A percentile compares a stretch with the other conserved stretches of the same genome.
phyloP scores from a whole-genome alignment of 192 early-diverging fungal species.

The Rhizoclosmatium globosum region DNA sequence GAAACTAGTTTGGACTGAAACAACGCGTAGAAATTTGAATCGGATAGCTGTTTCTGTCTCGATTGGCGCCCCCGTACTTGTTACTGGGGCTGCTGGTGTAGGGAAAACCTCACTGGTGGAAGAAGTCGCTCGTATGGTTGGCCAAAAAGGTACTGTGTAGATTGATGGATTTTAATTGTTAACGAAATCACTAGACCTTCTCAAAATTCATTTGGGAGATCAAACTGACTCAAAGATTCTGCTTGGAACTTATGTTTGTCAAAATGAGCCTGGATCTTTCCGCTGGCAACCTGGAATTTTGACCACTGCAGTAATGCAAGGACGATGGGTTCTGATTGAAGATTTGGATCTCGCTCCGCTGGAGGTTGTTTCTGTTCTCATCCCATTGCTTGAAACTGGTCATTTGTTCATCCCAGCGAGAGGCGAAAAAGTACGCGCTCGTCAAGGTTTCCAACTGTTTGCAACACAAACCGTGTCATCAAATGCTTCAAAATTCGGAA shows the following conservation, averaged over 20 bases:
- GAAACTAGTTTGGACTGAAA: slow-evolving; percentile 78
- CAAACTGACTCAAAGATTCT: slow-evolving; percentile 95
- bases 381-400: slow-evolving; percentile 91
- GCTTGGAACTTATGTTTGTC: slow-evolving; percentile 94
- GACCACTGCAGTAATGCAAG: slow-evolving; percentile 87
- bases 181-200: slow-evolving; percentile 69
- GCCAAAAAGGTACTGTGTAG: slow-evolving; percentile 40
- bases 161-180: background rate
- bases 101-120: slow-evolving; percentile 94
- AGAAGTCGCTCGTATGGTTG: slow-evolving; percentile 81
- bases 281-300: slow-evolving; percentile 95
- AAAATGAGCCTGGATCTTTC: slow-evolving; percentile 91
- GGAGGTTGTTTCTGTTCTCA: slow-evolving; percentile 89
- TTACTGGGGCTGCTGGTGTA: slow-evolving; percentile 83
- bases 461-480: slow-evolving; percentile 70
- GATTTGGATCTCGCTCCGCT: slow-evolving; percentile 96
- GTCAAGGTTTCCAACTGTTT: slow-evolving; percentile 90
- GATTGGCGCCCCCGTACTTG: slow-evolving; percentile 83
- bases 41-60: slow-evolving; percentile 86
- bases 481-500: background rate
- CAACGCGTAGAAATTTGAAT: slow-evolving; percentile 79
- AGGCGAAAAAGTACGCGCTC: slow-evolving; percentile 85
- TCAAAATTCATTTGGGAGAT: slow-evolving; percentile 96
- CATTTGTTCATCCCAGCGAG: slow-evolving; percentile 90
- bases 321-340: slow-evolving; percentile 96